Base-by-base conservation (phyloP, 2,329 filamentous ascomycete species). In the Emergomyces orientalis region DNA sequence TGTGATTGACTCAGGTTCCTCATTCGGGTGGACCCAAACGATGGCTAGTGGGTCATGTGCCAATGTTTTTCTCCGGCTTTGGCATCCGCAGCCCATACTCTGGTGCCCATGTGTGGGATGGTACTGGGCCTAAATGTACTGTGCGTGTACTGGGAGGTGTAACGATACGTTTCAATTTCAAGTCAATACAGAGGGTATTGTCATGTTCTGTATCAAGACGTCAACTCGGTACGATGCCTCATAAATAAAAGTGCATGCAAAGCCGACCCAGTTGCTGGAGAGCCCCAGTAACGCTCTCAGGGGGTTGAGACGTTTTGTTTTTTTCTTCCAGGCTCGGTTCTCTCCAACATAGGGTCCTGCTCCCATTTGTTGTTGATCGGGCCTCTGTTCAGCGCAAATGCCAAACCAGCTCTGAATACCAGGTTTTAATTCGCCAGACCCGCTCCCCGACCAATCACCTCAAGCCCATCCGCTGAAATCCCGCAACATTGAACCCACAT, bases 31-130 rank as follows among this genome's bases (percentile, higher is more conserved):
- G 25, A 43, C 49, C 43, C 45, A 54, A 60, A 37, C 25, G 19
- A 55, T n/a, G 25, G 27, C 47, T 45, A 60, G 51, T 34, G 62
- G 49, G 49, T 63, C 62, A 63, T 63, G 56, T 63, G 57, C 22
- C 30, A 2, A 22, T 27, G 17, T 45, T 32, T 32, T 47, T 30
- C 57, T 47, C 57, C 39, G 43, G 57, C 22, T n/a, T 34, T 37
- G 13, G n/a, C n/a, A 37, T 56, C 54, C 37, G 54, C 37, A 34
- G 13, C 25, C 47, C 47, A 30, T 30, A 32, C 47, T 51, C 22
- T 4, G 25, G 5, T 11, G 11, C 8, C 13, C 47, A 6, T 27
- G 25, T 30, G 13, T 30, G 45, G 22, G 30, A 51, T 27, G 22
- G 47, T 51, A 19, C 47, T 13, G 2, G 47, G 27, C 47, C 25